Evolutionary conservation across 1,284 basidiomycete genomes (phyloP).

Genomic region (Cryptococcus jaspeensis): DNA sequence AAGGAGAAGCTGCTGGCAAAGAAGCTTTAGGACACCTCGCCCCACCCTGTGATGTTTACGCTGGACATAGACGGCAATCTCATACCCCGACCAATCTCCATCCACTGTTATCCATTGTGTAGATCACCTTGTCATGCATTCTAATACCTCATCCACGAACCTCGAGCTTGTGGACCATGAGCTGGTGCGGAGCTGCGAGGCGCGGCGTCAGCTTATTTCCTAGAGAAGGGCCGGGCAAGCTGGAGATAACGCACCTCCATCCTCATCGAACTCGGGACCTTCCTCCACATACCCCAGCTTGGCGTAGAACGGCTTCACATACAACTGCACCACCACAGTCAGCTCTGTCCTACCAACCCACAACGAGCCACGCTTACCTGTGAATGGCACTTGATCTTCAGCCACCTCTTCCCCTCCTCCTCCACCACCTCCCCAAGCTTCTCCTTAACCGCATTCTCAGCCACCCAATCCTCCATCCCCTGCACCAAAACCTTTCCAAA

Average conservation of each 20-base stretch:
- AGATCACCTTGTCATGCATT: not conserved
- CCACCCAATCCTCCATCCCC: conserved; percentile 16
- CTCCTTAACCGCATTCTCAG: conserved; percentile 4
- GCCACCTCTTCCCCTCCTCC: conserved; percentile 18
- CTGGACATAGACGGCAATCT: not conserved
- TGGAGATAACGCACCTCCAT: conserved; percentile 55
- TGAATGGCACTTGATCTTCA: conserved; percentile 37
- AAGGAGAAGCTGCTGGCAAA: conserved; percentile 31
- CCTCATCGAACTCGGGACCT: conserved; percentile 64
- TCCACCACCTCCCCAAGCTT: conserved; percentile 8
- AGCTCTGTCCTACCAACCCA: not conserved
- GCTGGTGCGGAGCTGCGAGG: conserved; percentile 14
- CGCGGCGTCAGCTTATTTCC: not conserved
- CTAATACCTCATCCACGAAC: conserved; percentile 3
- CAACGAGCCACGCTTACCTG: conserved; percentile 26
- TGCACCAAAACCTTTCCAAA: conserved; percentile 37
- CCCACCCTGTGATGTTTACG: not conserved
- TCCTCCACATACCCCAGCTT: conserved; percentile 57
- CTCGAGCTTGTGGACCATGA: conserved; percentile 10
- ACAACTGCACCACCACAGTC: not conserved
- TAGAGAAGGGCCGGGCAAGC: not conserved
- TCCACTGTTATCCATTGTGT: not conserved
- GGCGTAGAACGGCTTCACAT: conserved; percentile 52
- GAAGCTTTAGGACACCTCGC: conserved; percentile 2
- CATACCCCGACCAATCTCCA: not conserved